A percentile compares a stretch with the other conserved stretches of the same genome.
Conservation (phyloP, 352 stramenopile species). For the Globisporangium radiosum region DNA sequence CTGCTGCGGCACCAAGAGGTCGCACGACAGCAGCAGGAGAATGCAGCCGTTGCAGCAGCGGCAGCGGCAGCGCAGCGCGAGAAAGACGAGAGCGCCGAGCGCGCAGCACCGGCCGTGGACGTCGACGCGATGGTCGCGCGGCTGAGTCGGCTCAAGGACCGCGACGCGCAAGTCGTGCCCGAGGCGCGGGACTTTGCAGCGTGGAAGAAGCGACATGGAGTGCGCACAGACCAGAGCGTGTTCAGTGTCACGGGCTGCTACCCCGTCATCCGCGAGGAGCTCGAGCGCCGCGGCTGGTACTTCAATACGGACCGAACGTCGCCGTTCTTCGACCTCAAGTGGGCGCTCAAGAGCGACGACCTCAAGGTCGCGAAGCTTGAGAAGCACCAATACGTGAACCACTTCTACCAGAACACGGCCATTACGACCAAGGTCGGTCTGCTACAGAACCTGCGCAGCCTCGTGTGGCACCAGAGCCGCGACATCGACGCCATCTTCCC, state of each 20-base stretch:
- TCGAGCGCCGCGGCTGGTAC: conserved; percentile 86
- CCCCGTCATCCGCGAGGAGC: conserved; percentile 84
- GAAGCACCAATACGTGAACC: conserved; percentile 86
- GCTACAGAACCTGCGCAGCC: conserved; percentile 71
- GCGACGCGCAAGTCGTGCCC: conserved; percentile 52
- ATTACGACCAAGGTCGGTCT: conserved; percentile 91
- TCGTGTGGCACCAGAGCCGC: conserved; percentile 77
- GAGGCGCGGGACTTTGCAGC: conserved; percentile 79
- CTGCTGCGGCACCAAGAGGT: conserved; percentile 50
- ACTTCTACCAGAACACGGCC: conserved; percentile 88
- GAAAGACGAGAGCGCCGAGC: conserved; percentile 21
- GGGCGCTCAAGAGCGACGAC: conserved; percentile 87
- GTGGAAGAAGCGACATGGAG: conserved; percentile 87
- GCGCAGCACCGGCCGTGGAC: conserved; percentile 23
- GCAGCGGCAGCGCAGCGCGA: conserved; percentile 17
- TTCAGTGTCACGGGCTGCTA: conserved; percentile 92
- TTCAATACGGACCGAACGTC: conserved; percentile 80
- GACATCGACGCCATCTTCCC: conserved; percentile 85
- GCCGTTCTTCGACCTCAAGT: conserved; percentile 90
- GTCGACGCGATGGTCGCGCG: conserved; percentile 69
- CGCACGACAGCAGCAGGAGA: conserved; percentile 32
- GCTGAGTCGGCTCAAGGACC: conserved; percentile 69
- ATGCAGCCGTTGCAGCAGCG: conserved; percentile 20
- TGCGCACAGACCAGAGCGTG: conserved; percentile 72
- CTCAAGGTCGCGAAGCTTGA: conserved; percentile 73